phyloP scores from a whole-genome alignment of 352 stramenopile genomes.

The Phytopythium helicoides region DNA sequence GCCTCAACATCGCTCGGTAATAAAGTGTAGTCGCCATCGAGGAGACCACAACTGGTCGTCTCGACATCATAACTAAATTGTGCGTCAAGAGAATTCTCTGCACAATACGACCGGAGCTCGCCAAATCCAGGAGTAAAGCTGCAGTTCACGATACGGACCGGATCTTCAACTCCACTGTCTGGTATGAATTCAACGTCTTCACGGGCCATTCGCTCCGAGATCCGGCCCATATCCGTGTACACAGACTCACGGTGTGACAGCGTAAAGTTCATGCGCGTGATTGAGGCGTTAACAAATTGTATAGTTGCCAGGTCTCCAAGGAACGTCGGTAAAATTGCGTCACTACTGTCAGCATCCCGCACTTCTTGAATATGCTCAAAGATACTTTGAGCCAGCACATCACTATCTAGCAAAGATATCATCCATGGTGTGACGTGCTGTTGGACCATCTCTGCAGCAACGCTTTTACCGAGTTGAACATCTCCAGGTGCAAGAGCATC shows the following conservation, averaged over 20 bases:
- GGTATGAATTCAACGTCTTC: slow-evolving; percentile 25
- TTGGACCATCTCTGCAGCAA: slow-evolving; percentile 15
- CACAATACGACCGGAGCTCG: slow-evolving; percentile 49
- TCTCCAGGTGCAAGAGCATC: slow-evolving; percentile 2
- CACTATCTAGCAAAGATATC: slow-evolving; percentile 34
- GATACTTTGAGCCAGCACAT: slow-evolving; percentile 31
- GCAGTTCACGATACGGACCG: slow-evolving; percentile 9
- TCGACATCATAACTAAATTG: slow-evolving; percentile 31
- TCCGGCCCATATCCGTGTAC: slow-evolving; percentile 23
- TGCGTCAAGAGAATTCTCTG: slow-evolving; percentile 17
- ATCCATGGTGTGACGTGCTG: slow-evolving; percentile 38
- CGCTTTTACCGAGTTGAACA: not conserved
- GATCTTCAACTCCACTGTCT: not conserved
- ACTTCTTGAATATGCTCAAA: slow-evolving; percentile 18
- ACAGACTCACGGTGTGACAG: not conserved
- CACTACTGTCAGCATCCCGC: slow-evolving; percentile 6
- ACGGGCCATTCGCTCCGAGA: slow-evolving; percentile 37
- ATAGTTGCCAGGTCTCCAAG: slow-evolving; percentile 29
- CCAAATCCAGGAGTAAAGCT: slow-evolving; percentile 27
- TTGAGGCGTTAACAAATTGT: slow-evolving; percentile 48
- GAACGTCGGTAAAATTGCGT: not conserved
- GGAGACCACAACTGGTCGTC: slow-evolving; percentile 11
- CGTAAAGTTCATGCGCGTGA: slow-evolving; percentile 18
- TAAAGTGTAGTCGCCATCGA: slow-evolving; percentile 24
- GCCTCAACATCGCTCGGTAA: slow-evolving; percentile 12